Evolutionary conservation across 331 rosid species (phyloP).

Genomic region (Acacia pycnantha): DNA sequence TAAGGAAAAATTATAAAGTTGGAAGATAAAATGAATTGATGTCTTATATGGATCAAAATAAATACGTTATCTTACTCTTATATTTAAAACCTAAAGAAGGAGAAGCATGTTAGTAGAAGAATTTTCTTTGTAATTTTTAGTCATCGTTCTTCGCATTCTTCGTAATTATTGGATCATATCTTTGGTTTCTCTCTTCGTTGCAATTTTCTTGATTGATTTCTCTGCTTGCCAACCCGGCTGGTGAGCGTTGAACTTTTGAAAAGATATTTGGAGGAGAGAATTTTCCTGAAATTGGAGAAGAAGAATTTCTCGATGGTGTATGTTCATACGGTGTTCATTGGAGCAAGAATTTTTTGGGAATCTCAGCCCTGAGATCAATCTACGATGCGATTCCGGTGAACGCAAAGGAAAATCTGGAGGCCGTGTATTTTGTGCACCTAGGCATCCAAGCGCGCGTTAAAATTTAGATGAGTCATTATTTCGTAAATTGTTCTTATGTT

Average conservation of each 20-base stretch:
- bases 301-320: constrained; percentile 68
- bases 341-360: constrained; percentile 79
- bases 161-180: not conserved
- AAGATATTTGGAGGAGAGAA: constrained; percentile 63
- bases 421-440: constrained; percentile 77
- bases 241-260: constrained; percentile 65
- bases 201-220: not conserved
- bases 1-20: no score
- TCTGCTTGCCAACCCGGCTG: constrained; percentile 43
- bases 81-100: no score
- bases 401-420: constrained; percentile 72
- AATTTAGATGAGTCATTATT: no score
- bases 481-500: no score
- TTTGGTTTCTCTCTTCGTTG: not conserved
- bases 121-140: no score
- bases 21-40: no score
- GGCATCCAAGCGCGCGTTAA: constrained; percentile 70
- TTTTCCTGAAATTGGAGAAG: constrained; percentile 60
- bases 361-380: constrained; percentile 66
- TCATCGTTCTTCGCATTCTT: not conserved
- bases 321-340: constrained; percentile 78
- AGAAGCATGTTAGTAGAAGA: no score
- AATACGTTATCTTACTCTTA: no score
- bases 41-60: no score
- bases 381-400: constrained; percentile 71